Evolutionary conservation across 129 eudicot genomes (phyloP).

Genomic region (Logfia minima): DNA sequence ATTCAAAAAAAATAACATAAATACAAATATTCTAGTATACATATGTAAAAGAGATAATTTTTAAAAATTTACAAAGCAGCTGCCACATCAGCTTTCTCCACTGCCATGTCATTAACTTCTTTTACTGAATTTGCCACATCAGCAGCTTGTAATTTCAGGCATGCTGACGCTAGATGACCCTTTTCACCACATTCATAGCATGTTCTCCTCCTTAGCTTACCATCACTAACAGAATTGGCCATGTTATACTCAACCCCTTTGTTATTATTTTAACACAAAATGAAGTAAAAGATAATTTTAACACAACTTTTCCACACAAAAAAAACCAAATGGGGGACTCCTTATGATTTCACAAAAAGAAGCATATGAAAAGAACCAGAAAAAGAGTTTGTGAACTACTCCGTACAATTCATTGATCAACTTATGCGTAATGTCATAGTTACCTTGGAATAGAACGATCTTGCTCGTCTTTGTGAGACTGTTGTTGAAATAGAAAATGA

Average conservation of each 20-base stretch:
- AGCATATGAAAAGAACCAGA: neutral
- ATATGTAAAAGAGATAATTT: neutral
- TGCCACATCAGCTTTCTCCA: constrained; percentile 21
- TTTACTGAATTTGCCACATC: constrained; percentile 27
- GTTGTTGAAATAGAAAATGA: neutral
- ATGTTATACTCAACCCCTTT: constrained; percentile 22
- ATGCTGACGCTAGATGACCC: constrained; percentile 62
- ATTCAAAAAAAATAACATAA: neutral
- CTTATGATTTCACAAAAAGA: neutral
- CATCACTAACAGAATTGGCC: constrained; percentile 25
- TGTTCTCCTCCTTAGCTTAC: constrained; percentile 48
- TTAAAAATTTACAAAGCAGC: neutral
- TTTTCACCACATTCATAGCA: constrained; percentile 66
- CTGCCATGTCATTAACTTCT: constrained; percentile 6
- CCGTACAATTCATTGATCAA: neutral
- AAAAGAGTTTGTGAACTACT: neutral
- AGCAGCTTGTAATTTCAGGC: constrained; percentile 48
- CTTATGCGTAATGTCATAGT: neutral
- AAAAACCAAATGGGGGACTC: neutral
- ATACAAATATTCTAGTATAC: neutral
- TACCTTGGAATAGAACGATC: constrained; percentile 24
- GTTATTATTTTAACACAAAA: neutral
- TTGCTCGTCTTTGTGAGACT: constrained; percentile 11
- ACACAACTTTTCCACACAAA: neutral
- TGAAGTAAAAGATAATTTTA: neutral